These are phyloP conservation scores for Mycena galericulata DNA, from an alignment of 768 basidiomycete species.

Conservation along the genomic window DNA sequence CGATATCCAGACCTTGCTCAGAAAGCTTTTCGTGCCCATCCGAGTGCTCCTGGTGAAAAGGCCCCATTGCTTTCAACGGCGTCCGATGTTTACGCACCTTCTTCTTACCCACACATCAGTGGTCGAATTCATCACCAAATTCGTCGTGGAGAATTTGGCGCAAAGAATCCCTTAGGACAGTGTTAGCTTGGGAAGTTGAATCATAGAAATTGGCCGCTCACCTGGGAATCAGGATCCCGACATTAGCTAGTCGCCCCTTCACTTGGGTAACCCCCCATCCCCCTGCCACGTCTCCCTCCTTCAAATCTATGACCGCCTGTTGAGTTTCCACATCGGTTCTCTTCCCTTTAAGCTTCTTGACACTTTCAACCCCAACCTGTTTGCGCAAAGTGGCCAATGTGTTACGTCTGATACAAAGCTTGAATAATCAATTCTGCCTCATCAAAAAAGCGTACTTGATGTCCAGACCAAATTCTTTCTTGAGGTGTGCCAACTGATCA, in stretches of 20 bases:
- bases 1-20: slow-evolving; percentile 5
- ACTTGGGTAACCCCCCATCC: slow-evolving; percentile 34
- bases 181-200: background rate
- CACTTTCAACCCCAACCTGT: background rate
- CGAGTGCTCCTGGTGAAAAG: slow-evolving; percentile 13
- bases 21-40: slow-evolving; percentile 11
- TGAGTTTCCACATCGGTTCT: slow-evolving; percentile 2
- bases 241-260: slow-evolving; percentile 27
- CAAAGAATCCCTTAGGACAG: background rate
- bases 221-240: slow-evolving; percentile 24
- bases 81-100: slow-evolving; percentile 10
- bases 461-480: background rate
- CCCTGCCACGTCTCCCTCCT: slow-evolving; percentile 19
- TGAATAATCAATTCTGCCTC: too few species aligned
- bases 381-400: too few species aligned
- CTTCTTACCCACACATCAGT: slow-evolving; percentile 30
- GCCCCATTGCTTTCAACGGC: slow-evolving; percentile 15
- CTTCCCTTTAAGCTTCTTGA: background rate
- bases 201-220: background rate
- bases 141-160: background rate
- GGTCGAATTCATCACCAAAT: slow-evolving; percentile 29
- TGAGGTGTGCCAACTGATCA: slow-evolving; percentile 8
- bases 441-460: background rate
- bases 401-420: too few species aligned
- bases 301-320: slow-evolving; percentile 26